Evolutionary conservation across 2,329 filamentous ascomycete species (phyloP).

Genomic region (Fusarium domesticum): DNA sequence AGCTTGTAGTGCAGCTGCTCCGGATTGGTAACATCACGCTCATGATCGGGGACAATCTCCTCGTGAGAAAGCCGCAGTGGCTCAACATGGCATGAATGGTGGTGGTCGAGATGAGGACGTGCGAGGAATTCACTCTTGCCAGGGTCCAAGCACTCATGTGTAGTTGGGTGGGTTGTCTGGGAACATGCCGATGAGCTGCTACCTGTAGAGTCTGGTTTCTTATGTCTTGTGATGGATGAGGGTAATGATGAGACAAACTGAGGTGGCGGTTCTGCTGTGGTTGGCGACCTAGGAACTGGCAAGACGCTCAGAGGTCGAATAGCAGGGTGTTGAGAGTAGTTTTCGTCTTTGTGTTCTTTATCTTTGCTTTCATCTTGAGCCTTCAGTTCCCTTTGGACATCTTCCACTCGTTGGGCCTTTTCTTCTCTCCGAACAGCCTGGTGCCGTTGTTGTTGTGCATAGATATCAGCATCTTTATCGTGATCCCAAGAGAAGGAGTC

Average conservation of each 20-base stretch:
- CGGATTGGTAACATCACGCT: not conserved
- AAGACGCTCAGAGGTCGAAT: not conserved
- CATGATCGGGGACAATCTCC: not conserved
- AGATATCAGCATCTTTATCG: not conserved
- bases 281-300: not conserved
- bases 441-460: not conserved
- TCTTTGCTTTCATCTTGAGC: too few species aligned
- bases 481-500: not conserved
- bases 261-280: not conserved
- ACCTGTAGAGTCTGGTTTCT: not conserved
- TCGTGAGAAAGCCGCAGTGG: not conserved
- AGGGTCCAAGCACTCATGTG: not conserved
- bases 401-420: too few species aligned
- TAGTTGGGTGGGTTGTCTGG: not conserved
- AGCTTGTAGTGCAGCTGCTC: not conserved
- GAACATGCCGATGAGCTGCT: not conserved
- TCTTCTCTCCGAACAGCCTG: not conserved
- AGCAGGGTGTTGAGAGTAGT: not conserved
- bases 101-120: not conserved
- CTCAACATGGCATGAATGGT: not conserved
- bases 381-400: too few species aligned
- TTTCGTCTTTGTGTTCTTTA: not conserved
- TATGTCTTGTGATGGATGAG: not conserved
- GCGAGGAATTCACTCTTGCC: not conserved
- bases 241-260: not conserved